Evolutionary conservation across 2,329 filamentous ascomycete species (phyloP), one percentile per base, ranked within the genome.

Genomic region (Aspergillus sp.): DNA sequence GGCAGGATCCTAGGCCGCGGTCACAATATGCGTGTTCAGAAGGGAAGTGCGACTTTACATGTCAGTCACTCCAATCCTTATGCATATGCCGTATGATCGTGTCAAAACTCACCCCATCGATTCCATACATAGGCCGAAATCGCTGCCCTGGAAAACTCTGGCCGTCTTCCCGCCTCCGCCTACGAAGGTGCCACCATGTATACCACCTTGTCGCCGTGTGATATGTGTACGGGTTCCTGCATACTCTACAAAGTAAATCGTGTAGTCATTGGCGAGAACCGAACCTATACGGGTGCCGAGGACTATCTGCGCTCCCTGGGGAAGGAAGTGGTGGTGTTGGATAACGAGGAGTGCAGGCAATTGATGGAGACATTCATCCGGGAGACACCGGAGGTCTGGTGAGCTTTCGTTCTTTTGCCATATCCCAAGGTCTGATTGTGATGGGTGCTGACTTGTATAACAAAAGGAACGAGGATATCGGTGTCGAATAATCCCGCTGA

Each of bases 161-260:
- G 85, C 41, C 79, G 85, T 35, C 76, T 88, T 26, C 81, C 83
- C 30, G 84, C 83, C 10, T 78, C 78, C 1, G 76, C 77, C 4
- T 89, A 88, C 65, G 75, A 76, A 54, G 82, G 81, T 29, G 78
- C 82, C 33, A 89, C 85, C n/a, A 88, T 90, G 83, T 90, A 86
- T 68, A 90, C 86, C 2, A 88, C 85, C 0, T 72, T 90, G 5
- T 86, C 83, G 2, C 86, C 85, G 0, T 90, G 86, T 64, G 83
- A 87, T 60, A 89, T 89, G 85, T 90, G 83, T 66, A 88, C 85
- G 3, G 85, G 86, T 6, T 84, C 85, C 2, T 88, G 85, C 58
- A 71, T 90, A 49, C 74, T 89, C 49, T 90, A 88, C 73, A 84
- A 84, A 58, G 77, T 90, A 48, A 74, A 77, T 41, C 77, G 85